A percentile compares a stretch with the other conserved stretches of the same genome.
These are phyloP conservation scores for Monosporascus sp. DNA, from an alignment of 2,329 filamentous ascomycete genomes.

Conservation along the genomic window DNA sequence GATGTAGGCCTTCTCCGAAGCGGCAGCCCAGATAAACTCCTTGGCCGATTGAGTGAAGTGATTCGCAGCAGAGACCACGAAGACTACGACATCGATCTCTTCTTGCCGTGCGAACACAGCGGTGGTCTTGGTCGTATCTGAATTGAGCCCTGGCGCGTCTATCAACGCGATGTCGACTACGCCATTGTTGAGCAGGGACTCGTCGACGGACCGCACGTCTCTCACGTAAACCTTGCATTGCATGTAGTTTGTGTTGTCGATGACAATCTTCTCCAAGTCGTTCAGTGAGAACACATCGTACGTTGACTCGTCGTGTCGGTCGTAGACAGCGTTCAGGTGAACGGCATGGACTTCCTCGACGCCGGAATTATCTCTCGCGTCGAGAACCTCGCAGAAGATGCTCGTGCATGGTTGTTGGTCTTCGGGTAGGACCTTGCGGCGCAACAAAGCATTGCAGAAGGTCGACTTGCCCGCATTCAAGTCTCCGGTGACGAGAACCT, in stretches of 20 bases:
- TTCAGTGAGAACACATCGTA: constrained; percentile 79
- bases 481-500: constrained; percentile 92
- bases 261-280: constrained; percentile 82
- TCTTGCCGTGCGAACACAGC: constrained; percentile 96
- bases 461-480: constrained; percentile 97
- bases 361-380: constrained; percentile 83
- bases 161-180: constrained; percentile 98
- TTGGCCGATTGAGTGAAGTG: constrained; percentile 97
- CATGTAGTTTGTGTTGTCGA: constrained; percentile 81
- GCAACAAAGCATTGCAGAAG: constrained; percentile 94
- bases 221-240: constrained; percentile 97
- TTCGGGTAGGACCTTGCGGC: constrained; percentile 88
- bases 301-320: constrained; percentile 87
- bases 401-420: constrained; percentile 97
- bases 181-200: constrained; percentile 93
- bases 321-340: constrained; percentile 72
- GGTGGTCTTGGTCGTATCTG: constrained; percentile 93
- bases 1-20: constrained; percentile 95
- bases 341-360: constrained; percentile 95
- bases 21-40: constrained; percentile 94
- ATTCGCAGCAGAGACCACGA: constrained; percentile 95
- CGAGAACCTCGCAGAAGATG: constrained; percentile 96
- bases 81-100: constrained; percentile 97
- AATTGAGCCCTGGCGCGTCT: constrained; percentile 91
- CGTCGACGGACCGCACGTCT: constrained; percentile 81